Evolutionary conservation across 768 basidiomycete genomes (phyloP).

Genomic region (Hortiboletus flavorubellus): DNA sequence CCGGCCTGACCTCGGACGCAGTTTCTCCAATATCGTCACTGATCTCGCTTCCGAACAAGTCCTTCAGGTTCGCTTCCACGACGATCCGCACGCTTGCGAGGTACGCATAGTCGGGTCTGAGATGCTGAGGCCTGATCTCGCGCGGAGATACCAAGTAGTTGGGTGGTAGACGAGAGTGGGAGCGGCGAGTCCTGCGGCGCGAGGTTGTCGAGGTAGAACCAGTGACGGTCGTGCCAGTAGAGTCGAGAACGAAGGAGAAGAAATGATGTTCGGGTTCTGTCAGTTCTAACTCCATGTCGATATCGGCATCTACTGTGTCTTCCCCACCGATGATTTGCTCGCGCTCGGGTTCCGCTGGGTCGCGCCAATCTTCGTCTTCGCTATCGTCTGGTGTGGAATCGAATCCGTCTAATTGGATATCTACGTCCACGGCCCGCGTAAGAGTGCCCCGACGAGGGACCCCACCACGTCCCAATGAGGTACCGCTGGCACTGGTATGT

Average conservation of each 20-base stretch:
- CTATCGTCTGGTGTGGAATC: constrained; percentile 13
- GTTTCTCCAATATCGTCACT: neutral
- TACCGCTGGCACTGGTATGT: neutral
- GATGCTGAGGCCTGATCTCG: constrained; percentile 27
- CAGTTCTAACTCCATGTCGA: constrained; percentile 8
- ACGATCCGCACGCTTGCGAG: constrained; percentile 49
- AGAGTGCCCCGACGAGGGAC: constrained; percentile 8
- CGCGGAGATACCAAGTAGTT: constrained; percentile 16
- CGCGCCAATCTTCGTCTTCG: constrained; percentile 24
- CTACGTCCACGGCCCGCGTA: constrained; percentile 17
- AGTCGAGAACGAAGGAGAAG: constrained; percentile 10
- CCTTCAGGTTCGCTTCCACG: constrained; percentile 50
- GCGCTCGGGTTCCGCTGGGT: neutral
- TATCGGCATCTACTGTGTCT: neutral
- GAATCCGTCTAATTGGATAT: constrained; percentile 8
- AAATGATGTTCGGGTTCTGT: constrained; percentile 6
- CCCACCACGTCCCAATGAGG: neutral
- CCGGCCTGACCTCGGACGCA: neutral
- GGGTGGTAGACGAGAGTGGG: constrained; percentile 12
- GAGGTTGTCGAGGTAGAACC: constrained; percentile 1
- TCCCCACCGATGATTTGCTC: neutral
- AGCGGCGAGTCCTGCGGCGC: constrained; percentile 18
- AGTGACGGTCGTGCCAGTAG: neutral
- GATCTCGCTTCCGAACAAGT: constrained; percentile 25
- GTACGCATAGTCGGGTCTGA: constrained; percentile 49